Conservation (phyloP, 768 basidiomycete genomes). For the Lactarius deliciosus region DNA sequence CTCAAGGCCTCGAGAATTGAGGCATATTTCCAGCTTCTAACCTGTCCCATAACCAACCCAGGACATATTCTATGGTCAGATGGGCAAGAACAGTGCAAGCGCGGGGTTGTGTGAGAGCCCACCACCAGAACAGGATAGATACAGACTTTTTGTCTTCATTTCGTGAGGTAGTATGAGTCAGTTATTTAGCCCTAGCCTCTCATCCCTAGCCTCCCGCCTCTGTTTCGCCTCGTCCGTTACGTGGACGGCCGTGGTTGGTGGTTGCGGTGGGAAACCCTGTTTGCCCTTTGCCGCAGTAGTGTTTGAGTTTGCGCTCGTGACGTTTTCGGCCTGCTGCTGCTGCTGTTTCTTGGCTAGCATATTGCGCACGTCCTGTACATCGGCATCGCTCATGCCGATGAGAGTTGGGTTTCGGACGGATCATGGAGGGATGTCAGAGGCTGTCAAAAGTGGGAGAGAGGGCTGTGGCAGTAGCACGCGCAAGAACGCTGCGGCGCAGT, state of each 20-base stretch:
- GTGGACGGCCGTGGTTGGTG: constrained; percentile 15
- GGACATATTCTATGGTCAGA: background rate
- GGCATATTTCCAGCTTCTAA: no score
- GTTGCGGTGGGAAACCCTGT: constrained; percentile 12
- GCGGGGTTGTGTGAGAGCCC: background rate
- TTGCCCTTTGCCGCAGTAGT: constrained; percentile 20
- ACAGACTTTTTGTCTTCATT: background rate
- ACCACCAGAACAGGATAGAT: background rate
- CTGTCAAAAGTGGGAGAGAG: background rate
- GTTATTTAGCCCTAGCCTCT: constrained; percentile 36
- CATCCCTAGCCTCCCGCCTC: constrained; percentile 38
- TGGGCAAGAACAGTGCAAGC: background rate
- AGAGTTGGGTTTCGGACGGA: constrained; percentile 74
- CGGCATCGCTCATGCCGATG: constrained; percentile 71
- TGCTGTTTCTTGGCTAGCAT: constrained; percentile 43
- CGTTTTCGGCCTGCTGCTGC: constrained; percentile 21
- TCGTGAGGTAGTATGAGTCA: background rate
- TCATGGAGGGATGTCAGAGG: constrained; percentile 48
- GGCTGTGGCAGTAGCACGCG: background rate
- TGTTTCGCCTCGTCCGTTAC: constrained; percentile 38
- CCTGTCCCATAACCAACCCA: no score
- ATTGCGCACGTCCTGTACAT: constrained; percentile 77
- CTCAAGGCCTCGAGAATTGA: background rate
- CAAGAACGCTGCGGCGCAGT: constrained; percentile 28
- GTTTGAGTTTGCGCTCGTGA: constrained; percentile 10